Conservation (phyloP, 768 basidiomycete genomes). For the Termitomyces bulborhizus region DNA sequence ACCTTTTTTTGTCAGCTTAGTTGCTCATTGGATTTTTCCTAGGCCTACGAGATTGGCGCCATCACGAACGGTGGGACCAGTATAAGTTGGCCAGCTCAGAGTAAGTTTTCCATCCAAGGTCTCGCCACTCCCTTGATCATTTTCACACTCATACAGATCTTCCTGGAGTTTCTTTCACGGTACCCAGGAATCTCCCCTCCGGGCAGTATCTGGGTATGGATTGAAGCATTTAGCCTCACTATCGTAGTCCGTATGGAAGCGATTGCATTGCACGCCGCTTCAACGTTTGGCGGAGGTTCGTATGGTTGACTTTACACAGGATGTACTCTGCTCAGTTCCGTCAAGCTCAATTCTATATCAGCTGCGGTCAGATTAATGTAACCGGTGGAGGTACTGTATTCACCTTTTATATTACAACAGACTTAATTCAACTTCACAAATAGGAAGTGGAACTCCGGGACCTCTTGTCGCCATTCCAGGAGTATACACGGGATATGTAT, state of each 20-base stretch:
- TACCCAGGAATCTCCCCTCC: conserved; percentile 27
- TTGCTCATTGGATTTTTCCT: background rate
- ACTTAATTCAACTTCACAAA: background rate
- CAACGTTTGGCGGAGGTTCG: conserved; percentile 26
- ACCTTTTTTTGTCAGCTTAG: background rate
- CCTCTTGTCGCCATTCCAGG: conserved; percentile 23
- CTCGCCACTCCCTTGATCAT: background rate
- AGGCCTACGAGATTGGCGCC: conserved; percentile 38
- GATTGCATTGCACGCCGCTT: conserved; percentile 34
- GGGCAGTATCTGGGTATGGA: conserved; percentile 26
- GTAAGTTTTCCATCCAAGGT: conserved; percentile 15
- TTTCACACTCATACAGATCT: background rate
- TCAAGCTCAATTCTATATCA: conserved; percentile 26
- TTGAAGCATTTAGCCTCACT: background rate
- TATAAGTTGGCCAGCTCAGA: conserved; percentile 41
- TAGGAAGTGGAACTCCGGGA: conserved; percentile 19
- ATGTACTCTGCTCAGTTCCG: background rate
- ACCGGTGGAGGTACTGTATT: conserved; percentile 26
- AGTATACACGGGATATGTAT: conserved; percentile 21
- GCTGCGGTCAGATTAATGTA: conserved; percentile 35
- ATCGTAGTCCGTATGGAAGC: conserved; percentile 27
- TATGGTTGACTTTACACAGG: conserved; percentile 10
- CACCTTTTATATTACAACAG: background rate
- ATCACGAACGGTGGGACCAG: conserved; percentile 38
- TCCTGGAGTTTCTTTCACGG: conserved; percentile 26